Conservation (phyloP, 2,329 filamentous ascomycete genomes). For the Chaetomium sp. region DNA sequence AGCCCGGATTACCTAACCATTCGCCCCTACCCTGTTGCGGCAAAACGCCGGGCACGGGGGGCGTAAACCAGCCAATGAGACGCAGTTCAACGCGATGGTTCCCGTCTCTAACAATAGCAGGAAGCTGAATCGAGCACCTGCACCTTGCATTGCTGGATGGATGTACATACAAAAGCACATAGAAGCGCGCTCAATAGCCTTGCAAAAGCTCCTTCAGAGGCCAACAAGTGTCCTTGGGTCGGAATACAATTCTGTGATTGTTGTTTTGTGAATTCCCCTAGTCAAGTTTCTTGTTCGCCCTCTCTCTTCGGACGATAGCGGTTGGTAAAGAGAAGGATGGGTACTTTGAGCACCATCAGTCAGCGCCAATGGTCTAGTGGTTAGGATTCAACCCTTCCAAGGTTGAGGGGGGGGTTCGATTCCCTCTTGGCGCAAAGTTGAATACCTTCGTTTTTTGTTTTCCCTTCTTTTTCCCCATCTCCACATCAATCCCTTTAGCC, state of each 20-base stretch:
- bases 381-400: conserved; percentile 33
- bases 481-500: not conserved
- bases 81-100: not conserved
- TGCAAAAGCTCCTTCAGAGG: not conserved
- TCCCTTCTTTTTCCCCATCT: not conserved
- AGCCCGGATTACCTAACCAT: conserved; percentile 33
- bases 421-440: conserved; percentile 28
- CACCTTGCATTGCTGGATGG: not conserved
- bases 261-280: not conserved
- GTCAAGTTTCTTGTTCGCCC: not conserved
- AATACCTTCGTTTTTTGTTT: not conserved
- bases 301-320: not conserved
- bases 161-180: not conserved
- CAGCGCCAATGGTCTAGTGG: conserved; percentile 32
- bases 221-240: not conserved
- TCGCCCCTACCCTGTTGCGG: conserved; percentile 9
- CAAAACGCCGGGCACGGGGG: conserved; percentile 6
- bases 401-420: conserved; percentile 32
- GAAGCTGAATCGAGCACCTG: not conserved
- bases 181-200: not conserved
- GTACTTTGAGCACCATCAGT: not conserved
- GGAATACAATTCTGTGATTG: not conserved
- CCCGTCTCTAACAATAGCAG: not conserved
- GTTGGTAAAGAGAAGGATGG: not conserved
- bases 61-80: conserved; percentile 10